These are phyloP conservation scores for Bullera alba DNA, from an alignment of 768 basidiomycete genomes.

Conservation along the genomic window DNA sequence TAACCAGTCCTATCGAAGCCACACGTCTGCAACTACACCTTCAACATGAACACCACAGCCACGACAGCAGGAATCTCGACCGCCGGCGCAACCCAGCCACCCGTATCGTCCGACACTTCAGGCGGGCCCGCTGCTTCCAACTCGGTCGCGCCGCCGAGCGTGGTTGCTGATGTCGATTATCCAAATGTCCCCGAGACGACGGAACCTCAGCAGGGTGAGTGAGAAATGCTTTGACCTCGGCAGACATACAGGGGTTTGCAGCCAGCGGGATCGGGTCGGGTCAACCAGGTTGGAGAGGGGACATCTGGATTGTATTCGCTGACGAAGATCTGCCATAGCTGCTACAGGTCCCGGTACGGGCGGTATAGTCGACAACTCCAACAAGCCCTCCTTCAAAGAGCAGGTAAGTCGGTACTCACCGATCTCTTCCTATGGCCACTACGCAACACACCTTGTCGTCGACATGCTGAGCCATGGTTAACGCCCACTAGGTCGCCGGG, in stretches of 20 bases:
- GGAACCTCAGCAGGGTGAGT: conserved; percentile 35
- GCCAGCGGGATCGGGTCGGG: too few relatives aligned
- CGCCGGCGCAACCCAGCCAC: too few relatives aligned
- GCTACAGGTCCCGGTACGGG: conserved; percentile 35
- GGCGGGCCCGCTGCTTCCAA: neutral
- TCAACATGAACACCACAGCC: too few relatives aligned
- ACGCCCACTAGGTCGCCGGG: conserved; percentile 25
- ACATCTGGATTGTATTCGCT: too few relatives aligned
- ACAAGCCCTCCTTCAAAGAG: conserved; percentile 37
- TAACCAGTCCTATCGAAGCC: too few relatives aligned
- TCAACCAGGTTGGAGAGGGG: too few relatives aligned
- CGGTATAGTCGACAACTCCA: conserved; percentile 7
- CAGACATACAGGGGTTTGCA: too few relatives aligned
- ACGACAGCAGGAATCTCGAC: too few relatives aligned
- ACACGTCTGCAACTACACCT: too few relatives aligned
- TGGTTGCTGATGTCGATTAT: conserved; percentile 22
- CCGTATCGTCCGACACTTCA: too few relatives aligned
- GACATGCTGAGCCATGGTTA: neutral
- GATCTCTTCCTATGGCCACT: neutral
- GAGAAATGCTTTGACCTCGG: neutral
- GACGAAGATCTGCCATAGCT: conserved; percentile 16
- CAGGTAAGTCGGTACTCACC: conserved; percentile 32
- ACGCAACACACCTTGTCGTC: neutral
- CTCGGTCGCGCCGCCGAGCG: conserved; percentile 6
- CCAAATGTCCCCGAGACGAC: conserved; percentile 22